Base-by-base conservation (phyloP, 2,329 filamentous ascomycete species). In the Cladosporium cucumerinum region DNA sequence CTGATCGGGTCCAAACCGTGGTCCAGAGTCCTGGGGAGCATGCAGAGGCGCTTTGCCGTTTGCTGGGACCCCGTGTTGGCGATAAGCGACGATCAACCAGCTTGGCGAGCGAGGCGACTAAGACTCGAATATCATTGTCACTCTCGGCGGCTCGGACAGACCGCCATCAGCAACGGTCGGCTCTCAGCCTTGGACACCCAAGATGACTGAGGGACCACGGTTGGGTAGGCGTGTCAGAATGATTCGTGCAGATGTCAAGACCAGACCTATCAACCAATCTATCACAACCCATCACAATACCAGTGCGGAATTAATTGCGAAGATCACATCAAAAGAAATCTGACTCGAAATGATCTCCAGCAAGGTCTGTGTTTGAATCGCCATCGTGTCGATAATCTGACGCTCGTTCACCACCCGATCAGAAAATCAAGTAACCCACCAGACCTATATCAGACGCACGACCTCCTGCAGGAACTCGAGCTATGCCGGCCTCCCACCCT, bases 231-330 rank as follows among this genome's bases (percentile, higher is more conserved):
- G 34, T 34, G 28, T 54, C 51, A 32, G 25, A 54, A 32, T 30
- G 58, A 61, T 36, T 61, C 43, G 46, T 61, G 58, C 43, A 61
- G 58, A 51, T 30, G 26, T 61, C 58, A 61, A 32, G 30, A 49
- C 25, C 30, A 57, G 51, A 26, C 51, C 51, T 54, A 32, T 54
- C 39, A 11, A 54, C 16, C 51, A 30, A 54, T 10, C n/a, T 12
- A 54, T 30, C 51, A 54, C 26, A 26, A 25, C 12, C 26, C 39
- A 46, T 46, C 39, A 46, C 39, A 6, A 46, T 4, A 46, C 18
- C 39, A 46, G 39, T 46, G 39, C 39, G n/a, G 39, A 46, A 46
- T 46, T 23, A 21, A 46, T 46, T 46, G 39, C 39, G 39, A 46
- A 46, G 21, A 21, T 21, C n/a, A 46, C 39, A 21, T 46, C 39